phyloP scores from a whole-genome alignment of 495 filamentous ascomycete genomes.

The Aspergillus ostianus region DNA sequence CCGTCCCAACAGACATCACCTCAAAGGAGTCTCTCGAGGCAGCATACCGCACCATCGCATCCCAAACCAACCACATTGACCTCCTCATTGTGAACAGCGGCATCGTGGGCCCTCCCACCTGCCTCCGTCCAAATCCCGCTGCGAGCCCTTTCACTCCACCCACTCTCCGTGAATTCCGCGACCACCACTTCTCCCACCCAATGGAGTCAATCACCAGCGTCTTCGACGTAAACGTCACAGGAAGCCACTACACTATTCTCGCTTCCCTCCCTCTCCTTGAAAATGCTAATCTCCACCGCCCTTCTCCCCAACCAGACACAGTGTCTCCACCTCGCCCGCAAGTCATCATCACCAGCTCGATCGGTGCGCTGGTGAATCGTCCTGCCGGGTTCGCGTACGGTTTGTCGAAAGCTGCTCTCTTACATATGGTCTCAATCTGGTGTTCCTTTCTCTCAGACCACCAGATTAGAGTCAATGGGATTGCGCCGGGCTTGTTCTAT shows the following conservation, averaged over 20 bases:
- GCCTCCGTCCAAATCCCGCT: conserved; percentile 15
- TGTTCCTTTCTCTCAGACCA: conserved; percentile 51
- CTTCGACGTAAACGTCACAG: conserved; percentile 56
- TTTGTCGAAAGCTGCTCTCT: conserved; percentile 60
- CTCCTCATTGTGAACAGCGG: conserved; percentile 67
- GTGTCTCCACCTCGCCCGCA: conserved; percentile 54
- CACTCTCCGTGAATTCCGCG: conserved; percentile 49
- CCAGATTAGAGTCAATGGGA: conserved; percentile 59
- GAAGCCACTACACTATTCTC: conserved; percentile 59
- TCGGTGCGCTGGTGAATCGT: conserved; percentile 54
- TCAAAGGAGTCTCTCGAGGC: conserved; percentile 56
- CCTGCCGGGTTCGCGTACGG: conserved; percentile 58
- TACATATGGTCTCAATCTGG: conserved; percentile 61
- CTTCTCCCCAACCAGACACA: conserved; percentile 23
- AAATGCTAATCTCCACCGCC: conserved; percentile 49
- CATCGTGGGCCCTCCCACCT: conserved; percentile 51
- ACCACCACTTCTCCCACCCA: conserved; percentile 43
- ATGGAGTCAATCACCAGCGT: conserved; percentile 56
- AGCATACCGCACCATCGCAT: conserved; percentile 48
- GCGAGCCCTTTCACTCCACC: conserved; percentile 19
- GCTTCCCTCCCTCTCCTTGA: conserved; percentile 63
- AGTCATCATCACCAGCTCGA: conserved; percentile 58
- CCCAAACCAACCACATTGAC: conserved; percentile 58
- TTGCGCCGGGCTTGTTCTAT: conserved; percentile 62
- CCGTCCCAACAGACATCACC: conserved; percentile 62